phyloP scores from a whole-genome alignment of 768 basidiomycete species.

The Auricularia sp. region DNA sequence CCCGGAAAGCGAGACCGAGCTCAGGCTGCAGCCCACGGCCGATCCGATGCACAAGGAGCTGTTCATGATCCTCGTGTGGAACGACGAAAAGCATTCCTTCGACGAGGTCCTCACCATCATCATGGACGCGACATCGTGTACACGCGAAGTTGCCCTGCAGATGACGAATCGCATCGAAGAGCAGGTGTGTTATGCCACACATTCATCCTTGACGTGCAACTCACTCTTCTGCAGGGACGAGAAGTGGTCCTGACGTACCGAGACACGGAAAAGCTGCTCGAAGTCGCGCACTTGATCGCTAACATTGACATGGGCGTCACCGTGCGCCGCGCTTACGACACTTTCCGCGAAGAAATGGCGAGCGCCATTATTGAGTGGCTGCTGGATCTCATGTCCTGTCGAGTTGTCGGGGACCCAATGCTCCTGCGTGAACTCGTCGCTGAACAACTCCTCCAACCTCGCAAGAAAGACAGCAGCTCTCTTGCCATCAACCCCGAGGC shows the following conservation, averaged over 20 bases:
- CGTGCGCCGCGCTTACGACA: slow-evolving; percentile 76
- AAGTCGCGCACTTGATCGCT: slow-evolving; percentile 65
- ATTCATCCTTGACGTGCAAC: slow-evolving; percentile 3
- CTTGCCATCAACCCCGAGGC: slow-evolving; percentile 29
- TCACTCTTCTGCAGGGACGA: slow-evolving; percentile 40
- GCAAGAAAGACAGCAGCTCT: slow-evolving; percentile 41
- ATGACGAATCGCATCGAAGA: slow-evolving; percentile 60
- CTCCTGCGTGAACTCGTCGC: slow-evolving; percentile 66
- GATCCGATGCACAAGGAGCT: slow-evolving; percentile 74
- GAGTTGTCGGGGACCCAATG: slow-evolving; percentile 55
- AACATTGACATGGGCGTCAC: slow-evolving; percentile 91
- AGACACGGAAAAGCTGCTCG: slow-evolving; percentile 45
- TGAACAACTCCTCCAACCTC: slow-evolving; percentile 51
- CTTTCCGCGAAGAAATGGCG: slow-evolving; percentile 78
- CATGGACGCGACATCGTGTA: slow-evolving; percentile 39
- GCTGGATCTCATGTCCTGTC: slow-evolving; percentile 63
- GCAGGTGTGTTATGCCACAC: slow-evolving; percentile 19
- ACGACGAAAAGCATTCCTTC: slow-evolving; percentile 94
- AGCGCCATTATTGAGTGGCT: slow-evolving; percentile 82
- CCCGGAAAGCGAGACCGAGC: slow-evolving; percentile 54
- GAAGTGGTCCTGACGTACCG: slow-evolving; percentile 71
- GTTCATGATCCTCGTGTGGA: slow-evolving; percentile 82
- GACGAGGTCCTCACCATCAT: slow-evolving; percentile 75
- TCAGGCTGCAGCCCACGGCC: slow-evolving; percentile 62
- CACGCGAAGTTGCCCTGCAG: slow-evolving; percentile 46